Conservation (phyloP, 2,329 filamentous ascomycete species). For the Herpotrichia juniperi region DNA sequence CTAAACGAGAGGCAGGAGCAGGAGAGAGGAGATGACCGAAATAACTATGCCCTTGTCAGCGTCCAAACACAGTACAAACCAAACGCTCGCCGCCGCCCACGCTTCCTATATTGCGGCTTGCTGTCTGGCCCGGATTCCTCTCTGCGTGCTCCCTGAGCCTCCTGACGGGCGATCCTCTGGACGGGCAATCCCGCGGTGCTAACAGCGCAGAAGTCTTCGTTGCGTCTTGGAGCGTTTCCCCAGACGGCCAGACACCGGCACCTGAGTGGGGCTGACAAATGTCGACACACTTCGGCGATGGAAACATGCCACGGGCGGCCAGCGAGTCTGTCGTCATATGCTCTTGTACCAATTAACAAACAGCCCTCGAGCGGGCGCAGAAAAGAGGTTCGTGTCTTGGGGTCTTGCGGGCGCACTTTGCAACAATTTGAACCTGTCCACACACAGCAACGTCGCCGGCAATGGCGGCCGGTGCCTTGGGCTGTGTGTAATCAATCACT, state of each 20-base stretch:
- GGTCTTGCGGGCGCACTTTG: background rate
- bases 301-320: too few relatives aligned
- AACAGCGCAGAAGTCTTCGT: background rate
- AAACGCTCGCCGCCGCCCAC: conserved; percentile 3
- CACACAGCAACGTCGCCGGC: conserved; percentile 8
- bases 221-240: background rate
- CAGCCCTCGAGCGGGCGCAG: too few relatives aligned
- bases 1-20: conserved; percentile 19
- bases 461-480: conserved; percentile 17
- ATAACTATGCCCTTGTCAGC: background rate
- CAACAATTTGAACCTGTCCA: conserved; percentile 9
- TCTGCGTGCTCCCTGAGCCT: background rate
- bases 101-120: conserved; percentile 10
- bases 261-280: too few relatives aligned
- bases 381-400: too few relatives aligned
- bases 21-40: background rate
- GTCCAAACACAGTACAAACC: conserved; percentile 3
- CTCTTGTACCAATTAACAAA: too few relatives aligned
- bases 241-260: too few relatives aligned
- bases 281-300: too few relatives aligned
- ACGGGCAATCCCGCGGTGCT: conserved; percentile 4
- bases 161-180: too few relatives aligned
- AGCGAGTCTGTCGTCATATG: too few relatives aligned
- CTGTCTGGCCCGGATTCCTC: conserved; percentile 5
- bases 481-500: conserved; percentile 9